A percentile compares a stretch with the other conserved stretches of the same genome.
These are phyloP conservation scores for Aspergillus viridinutans DNA, from an alignment of 2,329 filamentous ascomycete genomes.

Conservation along the genomic window DNA sequence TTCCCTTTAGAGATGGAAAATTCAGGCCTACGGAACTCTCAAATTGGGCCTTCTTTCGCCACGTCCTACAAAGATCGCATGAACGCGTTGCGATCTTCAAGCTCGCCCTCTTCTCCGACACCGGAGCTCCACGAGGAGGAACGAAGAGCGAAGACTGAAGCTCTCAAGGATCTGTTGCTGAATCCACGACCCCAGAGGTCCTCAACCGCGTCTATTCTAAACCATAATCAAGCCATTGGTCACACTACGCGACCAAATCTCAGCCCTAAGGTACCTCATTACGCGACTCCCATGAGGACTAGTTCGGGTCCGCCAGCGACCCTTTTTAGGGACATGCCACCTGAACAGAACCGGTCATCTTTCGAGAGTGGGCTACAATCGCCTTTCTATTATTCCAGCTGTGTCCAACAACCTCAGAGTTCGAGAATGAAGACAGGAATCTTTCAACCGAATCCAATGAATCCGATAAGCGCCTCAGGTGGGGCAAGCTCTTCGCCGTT, in stretches of 20 bases:
- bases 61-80: conserved; percentile 50
- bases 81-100: conserved; percentile 39
- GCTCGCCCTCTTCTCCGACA: conserved; percentile 27
- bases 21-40: conserved; percentile 47
- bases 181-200: conserved; percentile 39
- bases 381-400: conserved; percentile 20
- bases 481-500: conserved; percentile 19
- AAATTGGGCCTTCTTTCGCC: conserved; percentile 64
- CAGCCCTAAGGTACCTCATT: conserved; percentile 23
- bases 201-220: conserved; percentile 28
- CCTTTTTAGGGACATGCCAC: conserved; percentile 13
- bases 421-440: conserved; percentile 32
- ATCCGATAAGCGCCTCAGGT: conserved; percentile 5
- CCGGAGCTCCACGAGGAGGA: conserved; percentile 35
- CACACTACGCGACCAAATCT: conserved; percentile 14
- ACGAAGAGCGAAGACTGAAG: conserved; percentile 41
- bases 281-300: conserved; percentile 29
- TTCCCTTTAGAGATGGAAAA: conserved; percentile 68
- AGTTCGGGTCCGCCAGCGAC: conserved; percentile 32
- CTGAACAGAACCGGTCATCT: conserved; percentile 13
- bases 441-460: conserved; percentile 18
- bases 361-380: conserved; percentile 17
- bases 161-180: conserved; percentile 43
- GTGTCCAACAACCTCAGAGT: conserved; percentile 22
- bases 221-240: conserved; percentile 15